Evolutionary conservation across 305 asterid species (phyloP).

Genomic region (Withania somnifera): DNA sequence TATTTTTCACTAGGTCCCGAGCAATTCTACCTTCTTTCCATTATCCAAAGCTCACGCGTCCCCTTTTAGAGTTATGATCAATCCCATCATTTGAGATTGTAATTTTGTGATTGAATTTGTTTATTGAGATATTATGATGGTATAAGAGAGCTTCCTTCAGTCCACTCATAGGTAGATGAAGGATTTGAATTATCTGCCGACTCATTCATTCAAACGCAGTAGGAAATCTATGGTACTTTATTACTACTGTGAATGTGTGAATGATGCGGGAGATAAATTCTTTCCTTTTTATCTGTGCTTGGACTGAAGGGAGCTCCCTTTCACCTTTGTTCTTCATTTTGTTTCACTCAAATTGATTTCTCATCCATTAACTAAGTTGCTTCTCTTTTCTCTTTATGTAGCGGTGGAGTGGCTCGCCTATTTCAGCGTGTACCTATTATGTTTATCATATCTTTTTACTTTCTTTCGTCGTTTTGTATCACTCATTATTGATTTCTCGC

Average conservation of each 20-base stretch:
- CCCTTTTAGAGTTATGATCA: background rate
- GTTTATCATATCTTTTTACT: too few species aligned
- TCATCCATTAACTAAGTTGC: background rate
- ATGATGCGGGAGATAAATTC: slow-evolving; percentile 75
- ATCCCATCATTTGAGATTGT: background rate
- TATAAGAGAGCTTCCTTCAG: slow-evolving; percentile 69
- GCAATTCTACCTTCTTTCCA: too few species aligned
- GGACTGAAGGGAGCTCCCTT: slow-evolving; percentile 91
- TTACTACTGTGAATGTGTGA: slow-evolving; percentile 47
- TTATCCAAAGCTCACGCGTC: too few species aligned
- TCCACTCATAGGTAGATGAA: slow-evolving; percentile 48
- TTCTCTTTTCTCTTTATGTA: too few species aligned
- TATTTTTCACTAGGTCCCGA: too few species aligned
- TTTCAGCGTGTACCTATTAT: too few species aligned
- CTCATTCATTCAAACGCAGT: slow-evolving; percentile 54
- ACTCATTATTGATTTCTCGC: background rate
- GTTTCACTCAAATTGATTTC: background rate
- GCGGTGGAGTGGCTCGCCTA: too few species aligned
- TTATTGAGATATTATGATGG: background rate
- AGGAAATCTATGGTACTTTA: background rate
- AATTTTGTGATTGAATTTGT: background rate
- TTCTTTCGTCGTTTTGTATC: background rate
- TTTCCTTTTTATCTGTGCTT: slow-evolving; percentile 48
- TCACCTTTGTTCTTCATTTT: background rate
- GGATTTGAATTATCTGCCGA: slow-evolving; percentile 63